Evolutionary conservation across 441 rosid genomes (phyloP).

Genomic region (Sinapis alba): DNA sequence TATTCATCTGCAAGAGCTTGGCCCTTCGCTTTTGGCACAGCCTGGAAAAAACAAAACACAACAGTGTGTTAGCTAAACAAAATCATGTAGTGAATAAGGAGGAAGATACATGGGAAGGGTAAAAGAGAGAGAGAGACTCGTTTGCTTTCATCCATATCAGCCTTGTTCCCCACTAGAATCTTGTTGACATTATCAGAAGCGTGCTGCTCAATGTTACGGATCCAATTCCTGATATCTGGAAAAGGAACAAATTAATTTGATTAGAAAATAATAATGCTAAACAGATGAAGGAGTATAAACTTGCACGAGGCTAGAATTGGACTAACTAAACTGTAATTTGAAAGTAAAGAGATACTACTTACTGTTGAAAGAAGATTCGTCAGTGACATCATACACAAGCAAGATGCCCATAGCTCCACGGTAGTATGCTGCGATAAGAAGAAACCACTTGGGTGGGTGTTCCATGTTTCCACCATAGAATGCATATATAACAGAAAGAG

Average conservation of each 20-base stretch:
- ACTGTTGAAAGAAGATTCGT: slow-evolving; percentile 97
- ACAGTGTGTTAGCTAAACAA: neutral
- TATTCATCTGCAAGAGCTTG: slow-evolving; percentile 96
- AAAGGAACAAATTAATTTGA: neutral
- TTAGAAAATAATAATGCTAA: neutral
- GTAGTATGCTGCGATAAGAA: slow-evolving; percentile 76
- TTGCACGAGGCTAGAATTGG: neutral
- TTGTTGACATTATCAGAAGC: slow-evolving; percentile 92
- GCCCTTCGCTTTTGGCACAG: slow-evolving; percentile 85
- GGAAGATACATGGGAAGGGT: neutral
- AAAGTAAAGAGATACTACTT: slow-evolving; percentile 40
- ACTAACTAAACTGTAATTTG: slow-evolving; percentile 8
- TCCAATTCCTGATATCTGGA: slow-evolving; percentile 84
- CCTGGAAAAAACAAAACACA: slow-evolving; percentile 43
- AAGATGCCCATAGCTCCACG: slow-evolving; percentile 98
- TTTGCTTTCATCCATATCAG: slow-evolving; percentile 97
- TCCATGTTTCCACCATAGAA: neutral
- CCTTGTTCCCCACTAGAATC: slow-evolving; percentile 88
- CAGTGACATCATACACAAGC: slow-evolving; percentile 95
- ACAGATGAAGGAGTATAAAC: neutral
- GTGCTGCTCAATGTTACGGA: slow-evolving; percentile 88
- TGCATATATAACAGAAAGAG: neutral
- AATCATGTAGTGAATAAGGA: neutral
- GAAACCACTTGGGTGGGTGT: slow-evolving; percentile 10
- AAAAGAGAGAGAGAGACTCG: slow-evolving; percentile 46